phyloP scores from a whole-genome alignment of 257 asterid genomes.

The Nicotiana knightiana region DNA sequence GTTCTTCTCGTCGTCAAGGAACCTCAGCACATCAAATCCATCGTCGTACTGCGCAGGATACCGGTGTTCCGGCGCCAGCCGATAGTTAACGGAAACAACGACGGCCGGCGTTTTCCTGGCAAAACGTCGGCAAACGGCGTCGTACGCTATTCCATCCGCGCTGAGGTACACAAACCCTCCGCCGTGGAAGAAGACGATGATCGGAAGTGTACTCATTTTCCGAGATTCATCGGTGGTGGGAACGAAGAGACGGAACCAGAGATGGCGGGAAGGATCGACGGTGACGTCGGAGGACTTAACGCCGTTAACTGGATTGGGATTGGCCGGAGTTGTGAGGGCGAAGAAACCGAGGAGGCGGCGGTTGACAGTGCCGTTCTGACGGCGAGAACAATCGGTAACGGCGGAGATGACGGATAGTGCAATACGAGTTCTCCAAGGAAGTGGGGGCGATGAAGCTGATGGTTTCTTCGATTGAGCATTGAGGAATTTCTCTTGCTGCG shows the following conservation, averaged over 20 bases:
- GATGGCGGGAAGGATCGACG: conserved; percentile 52
- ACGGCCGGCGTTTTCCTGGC: conserved; percentile 46
- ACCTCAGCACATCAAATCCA: conserved; percentile 55
- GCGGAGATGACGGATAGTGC: conserved; percentile 25
- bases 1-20: conserved; percentile 35
- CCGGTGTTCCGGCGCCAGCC: conserved; percentile 62
- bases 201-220: conserved; percentile 41
- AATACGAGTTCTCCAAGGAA: conserved; percentile 54
- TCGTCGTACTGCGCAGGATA: conserved; percentile 72
- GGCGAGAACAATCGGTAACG: conserved; percentile 34
- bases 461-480: background rate
- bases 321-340: conserved; percentile 26
- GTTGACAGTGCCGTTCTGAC: conserved; percentile 63
- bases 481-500: background rate
- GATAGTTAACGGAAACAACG: conserved; percentile 63
- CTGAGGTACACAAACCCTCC: conserved; percentile 64
- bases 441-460: conserved; percentile 8
- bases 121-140: conserved; percentile 65
- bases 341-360: conserved; percentile 37
- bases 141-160: conserved; percentile 47
- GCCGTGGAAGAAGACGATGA: conserved; percentile 77
- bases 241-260: conserved; percentile 73
- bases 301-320: conserved; percentile 41
- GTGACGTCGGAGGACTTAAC: conserved; percentile 51
- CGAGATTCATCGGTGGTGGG: conserved; percentile 18